Evolutionary conservation across 768 basidiomycete species (phyloP).

Genomic region (Trametes cubensis): DNA sequence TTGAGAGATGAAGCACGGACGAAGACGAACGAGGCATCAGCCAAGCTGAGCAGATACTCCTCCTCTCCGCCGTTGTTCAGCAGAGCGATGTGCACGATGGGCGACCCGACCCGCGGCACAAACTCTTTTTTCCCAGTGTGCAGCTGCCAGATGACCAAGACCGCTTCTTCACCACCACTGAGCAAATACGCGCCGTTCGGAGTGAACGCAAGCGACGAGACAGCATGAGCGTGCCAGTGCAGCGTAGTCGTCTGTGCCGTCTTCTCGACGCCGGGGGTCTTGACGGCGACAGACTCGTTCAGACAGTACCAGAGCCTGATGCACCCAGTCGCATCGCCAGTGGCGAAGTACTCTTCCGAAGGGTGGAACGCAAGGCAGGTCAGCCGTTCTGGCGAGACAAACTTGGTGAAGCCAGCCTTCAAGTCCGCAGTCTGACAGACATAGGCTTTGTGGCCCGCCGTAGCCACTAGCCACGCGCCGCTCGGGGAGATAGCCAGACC

Average conservation of each 20-base stretch:
- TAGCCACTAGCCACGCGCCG: slow-evolving; percentile 76
- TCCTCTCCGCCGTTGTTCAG: slow-evolving; percentile 65
- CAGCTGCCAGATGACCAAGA: slow-evolving; percentile 96
- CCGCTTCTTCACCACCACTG: slow-evolving; percentile 93
- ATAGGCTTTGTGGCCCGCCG: slow-evolving; percentile 77
- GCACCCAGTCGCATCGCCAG: slow-evolving; percentile 84
- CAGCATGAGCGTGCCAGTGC: slow-evolving; percentile 97
- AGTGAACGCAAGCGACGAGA: slow-evolving; percentile 85
- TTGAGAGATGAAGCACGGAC: slow-evolving; percentile 72
- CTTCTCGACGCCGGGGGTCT: slow-evolving; percentile 68
- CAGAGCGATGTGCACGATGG: slow-evolving; percentile 72
- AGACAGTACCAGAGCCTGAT: slow-evolving; percentile 95
- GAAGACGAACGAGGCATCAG: slow-evolving; percentile 80
- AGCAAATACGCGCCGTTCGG: slow-evolving; percentile 89
- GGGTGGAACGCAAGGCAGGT: slow-evolving; percentile 91
- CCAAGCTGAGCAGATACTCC: slow-evolving; percentile 83
- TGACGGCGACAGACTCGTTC: slow-evolving; percentile 52
- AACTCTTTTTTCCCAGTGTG: slow-evolving; percentile 89
- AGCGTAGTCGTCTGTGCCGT: slow-evolving; percentile 81
- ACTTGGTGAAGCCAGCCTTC: slow-evolving; percentile 76
- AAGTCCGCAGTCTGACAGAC: slow-evolving; percentile 61
- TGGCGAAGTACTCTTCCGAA: slow-evolving; percentile 90
- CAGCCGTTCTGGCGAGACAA: slow-evolving; percentile 75
- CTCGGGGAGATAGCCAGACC: slow-evolving; percentile 75
- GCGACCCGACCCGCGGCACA: slow-evolving; percentile 87